Evolutionary conservation across 192 early-diverging fungal genomes (phyloP), one percentile per base, ranked within the genome.

Genomic region (Backusella tuberculispora): DNA sequence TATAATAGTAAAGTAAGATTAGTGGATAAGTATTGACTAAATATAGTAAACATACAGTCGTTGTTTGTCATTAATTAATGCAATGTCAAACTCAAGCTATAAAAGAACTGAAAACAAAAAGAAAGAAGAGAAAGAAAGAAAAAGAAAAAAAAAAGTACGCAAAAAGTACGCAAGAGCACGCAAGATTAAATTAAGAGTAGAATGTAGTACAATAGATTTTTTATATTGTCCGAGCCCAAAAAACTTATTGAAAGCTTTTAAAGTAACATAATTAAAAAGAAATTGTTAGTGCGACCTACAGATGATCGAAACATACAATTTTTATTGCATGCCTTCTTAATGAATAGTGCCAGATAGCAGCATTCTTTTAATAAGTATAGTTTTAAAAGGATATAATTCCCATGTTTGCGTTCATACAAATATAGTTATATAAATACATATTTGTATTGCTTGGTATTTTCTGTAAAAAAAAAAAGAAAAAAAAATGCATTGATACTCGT

Each of bases 121-220:
- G 45, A 74, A 63, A 21, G 26, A n/a, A 15, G 10, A n/a, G 45
- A 50, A 41, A 15, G 26, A 38, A 41, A 37, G 29, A 37, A 66
- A 41, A 66, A 67, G 10, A 34, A 63, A 63, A 45, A 74, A 37
- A 65, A 66, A 67, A 67, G 38, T 6, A 47, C n/a, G 53, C 47
- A 71, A 66, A 66, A 66, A 74, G 40, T 37, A 34, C 56, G 50
- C 46, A 60, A 63, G 50, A 64, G 72, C 50, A 47, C 63, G 72
- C 63, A 63, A 66, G 24, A 65, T 50, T 42, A 29, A 43, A 44
- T 70, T 37, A 48, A n/a, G 34, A 8, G 9, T 21, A 42, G 45
- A 69, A 47, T n/a, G 68, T 69, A 45, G 68, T 47, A 69, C 68
- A 69, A 21, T 21, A 34, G 3, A n/a, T 17, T n/a, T 17, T 26